phyloP scores from a whole-genome alignment of 2,329 filamentous ascomycete species.

The Curvularia spicifera region DNA sequence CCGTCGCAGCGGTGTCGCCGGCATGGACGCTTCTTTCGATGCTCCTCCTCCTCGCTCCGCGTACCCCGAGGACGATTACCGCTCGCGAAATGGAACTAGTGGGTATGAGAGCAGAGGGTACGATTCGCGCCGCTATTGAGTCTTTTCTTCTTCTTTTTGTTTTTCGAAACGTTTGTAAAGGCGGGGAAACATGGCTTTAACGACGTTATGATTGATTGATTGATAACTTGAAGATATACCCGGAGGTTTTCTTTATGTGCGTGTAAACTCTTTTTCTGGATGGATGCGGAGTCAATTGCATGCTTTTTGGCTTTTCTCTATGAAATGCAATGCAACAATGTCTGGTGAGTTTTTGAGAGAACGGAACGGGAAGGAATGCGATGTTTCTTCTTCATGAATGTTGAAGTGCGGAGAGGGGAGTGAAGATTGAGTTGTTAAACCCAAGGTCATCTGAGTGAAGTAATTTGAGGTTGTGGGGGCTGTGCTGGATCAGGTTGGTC shows the following conservation, averaged over 20 bases:
- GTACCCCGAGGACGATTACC: slow-evolving; percentile 45
- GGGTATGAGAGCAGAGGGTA: slow-evolving; percentile 40
- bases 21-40: slow-evolving; percentile 37
- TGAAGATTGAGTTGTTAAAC: too few relatives aligned
- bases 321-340: not conserved
- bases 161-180: not conserved
- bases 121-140: slow-evolving; percentile 40
- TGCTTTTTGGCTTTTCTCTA: not conserved
- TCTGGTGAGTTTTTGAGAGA: too few relatives aligned
- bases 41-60: slow-evolving; percentile 38
- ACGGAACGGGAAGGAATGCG: too few relatives aligned
- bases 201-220: slow-evolving; percentile 8
- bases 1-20: slow-evolving; percentile 31
- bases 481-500: too few relatives aligned
- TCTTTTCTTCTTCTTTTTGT: too few relatives aligned
- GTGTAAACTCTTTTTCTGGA: not conserved
- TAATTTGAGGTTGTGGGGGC: too few relatives aligned
- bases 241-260: not conserved
- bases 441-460: too few relatives aligned
- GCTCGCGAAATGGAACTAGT: slow-evolving; percentile 30
- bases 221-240: slow-evolving; percentile 6
- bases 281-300: too few relatives aligned
- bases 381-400: too few relatives aligned
- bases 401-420: too few relatives aligned
- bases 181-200: slow-evolving; percentile 10